Evolutionary conservation across 1,139 yeast genomes (phyloP).

Genomic region (Saccharomycopsis hybrid): DNA sequence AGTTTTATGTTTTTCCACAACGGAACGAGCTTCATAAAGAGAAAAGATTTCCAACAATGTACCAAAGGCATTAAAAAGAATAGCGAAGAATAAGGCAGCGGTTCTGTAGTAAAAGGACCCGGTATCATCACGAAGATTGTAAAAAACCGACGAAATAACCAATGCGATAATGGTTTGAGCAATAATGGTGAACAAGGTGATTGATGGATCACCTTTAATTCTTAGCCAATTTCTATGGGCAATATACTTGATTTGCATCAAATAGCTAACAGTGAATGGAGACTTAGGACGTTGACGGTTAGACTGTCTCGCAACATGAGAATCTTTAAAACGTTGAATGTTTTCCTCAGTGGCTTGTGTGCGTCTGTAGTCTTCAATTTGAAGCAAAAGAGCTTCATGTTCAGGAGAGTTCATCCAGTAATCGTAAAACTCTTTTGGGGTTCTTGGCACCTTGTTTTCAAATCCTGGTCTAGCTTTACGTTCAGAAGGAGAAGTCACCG

Average conservation of each 20-base stretch:
- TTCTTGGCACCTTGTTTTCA: conserved; percentile 51
- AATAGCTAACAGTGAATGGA: conserved; percentile 52
- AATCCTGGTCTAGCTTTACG: conserved; percentile 43
- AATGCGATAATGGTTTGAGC: conserved; percentile 58
- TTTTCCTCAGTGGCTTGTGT: conserved; percentile 9
- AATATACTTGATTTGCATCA: conserved; percentile 53
- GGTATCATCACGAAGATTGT: conserved; percentile 41
- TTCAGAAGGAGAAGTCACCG: conserved; percentile 57
- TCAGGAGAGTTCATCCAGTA: conserved; percentile 65
- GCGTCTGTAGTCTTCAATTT: conserved; percentile 34
- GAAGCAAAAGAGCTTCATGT: conserved; percentile 35
- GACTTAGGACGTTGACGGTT: conserved; percentile 40
- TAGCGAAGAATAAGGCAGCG: conserved; percentile 61
- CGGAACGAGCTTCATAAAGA: conserved; percentile 64
- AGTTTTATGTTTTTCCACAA: conserved; percentile 63
- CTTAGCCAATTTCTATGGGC: conserved; percentile 51
- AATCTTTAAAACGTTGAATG: conserved; percentile 31
- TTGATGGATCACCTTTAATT: conserved; percentile 54
- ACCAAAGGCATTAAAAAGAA: conserved; percentile 61
- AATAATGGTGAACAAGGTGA: conserved; percentile 46
- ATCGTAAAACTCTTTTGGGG: conserved; percentile 62
- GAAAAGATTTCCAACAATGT: conserved; percentile 62
- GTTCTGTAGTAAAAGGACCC: conserved; percentile 51
- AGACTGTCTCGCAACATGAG: conserved; percentile 50
- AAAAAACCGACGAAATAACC: conserved; percentile 59